Percentiles rank a stretch among this genome's conserved stretches.
phyloP scores from a whole-genome alignment of 768 basidiomycete species.

The Trametes elegans region DNA sequence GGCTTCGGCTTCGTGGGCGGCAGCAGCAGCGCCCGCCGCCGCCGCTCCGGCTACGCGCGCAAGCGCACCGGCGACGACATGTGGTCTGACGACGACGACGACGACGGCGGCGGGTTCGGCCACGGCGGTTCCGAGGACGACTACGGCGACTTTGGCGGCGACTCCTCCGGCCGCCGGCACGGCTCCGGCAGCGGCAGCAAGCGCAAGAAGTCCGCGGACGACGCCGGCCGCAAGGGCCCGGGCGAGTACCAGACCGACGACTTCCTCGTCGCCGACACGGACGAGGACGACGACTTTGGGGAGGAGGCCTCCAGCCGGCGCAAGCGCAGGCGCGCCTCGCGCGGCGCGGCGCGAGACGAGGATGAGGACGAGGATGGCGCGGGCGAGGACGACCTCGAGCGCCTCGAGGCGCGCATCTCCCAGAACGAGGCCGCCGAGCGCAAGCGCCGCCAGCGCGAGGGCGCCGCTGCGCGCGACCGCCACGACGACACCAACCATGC shows the following conservation, averaged over 20 bases:
- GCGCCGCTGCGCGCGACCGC: constrained; percentile 33
- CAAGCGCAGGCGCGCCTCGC: constrained; percentile 11
- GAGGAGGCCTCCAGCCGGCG: constrained; percentile 12
- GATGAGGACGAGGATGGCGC: constrained; percentile 34
- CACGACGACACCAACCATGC: constrained; percentile 29
- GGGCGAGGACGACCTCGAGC: constrained; percentile 68
- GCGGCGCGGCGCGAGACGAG: constrained; percentile 4
- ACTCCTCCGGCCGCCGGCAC: too few relatives aligned
- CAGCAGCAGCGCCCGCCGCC: constrained; percentile 50
- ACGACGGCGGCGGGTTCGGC: constrained; percentile 36
- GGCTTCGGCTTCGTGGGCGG: too few relatives aligned
- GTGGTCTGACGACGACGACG: constrained; percentile 74
- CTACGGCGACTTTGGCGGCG: constrained; percentile 54
- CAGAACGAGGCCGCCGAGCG: constrained; percentile 53
- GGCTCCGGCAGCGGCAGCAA: constrained; percentile 43
- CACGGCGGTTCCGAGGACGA: constrained; percentile 39
- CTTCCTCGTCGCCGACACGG: constrained; percentile 80
- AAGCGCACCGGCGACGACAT: constrained; percentile 45
- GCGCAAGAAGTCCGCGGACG: constrained; percentile 33
- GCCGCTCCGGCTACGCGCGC: constrained; percentile 39
- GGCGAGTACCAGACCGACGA: constrained; percentile 84
- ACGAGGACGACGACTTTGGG: constrained; percentile 46
- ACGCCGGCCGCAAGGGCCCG: constrained; percentile 43
- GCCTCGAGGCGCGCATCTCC: constrained; percentile 64
- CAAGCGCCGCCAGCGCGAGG: constrained; percentile 39